phyloP scores from a whole-genome alignment of 306 rosid genomes.

The Leucaena leucocephala region DNA sequence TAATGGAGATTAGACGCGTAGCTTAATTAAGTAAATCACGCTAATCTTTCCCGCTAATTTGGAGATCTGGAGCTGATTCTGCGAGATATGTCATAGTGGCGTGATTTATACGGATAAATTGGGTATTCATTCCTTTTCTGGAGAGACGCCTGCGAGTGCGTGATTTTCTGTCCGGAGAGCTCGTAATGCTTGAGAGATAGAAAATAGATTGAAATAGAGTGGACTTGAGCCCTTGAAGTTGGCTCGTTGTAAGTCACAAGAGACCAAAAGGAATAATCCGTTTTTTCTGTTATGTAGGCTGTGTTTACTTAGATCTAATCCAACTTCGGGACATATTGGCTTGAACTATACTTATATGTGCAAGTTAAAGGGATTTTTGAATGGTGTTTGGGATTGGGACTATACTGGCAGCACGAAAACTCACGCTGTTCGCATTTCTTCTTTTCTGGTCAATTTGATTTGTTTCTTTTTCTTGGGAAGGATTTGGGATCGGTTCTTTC shows the following conservation, averaged over 20 bases:
- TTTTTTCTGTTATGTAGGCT: background rate
- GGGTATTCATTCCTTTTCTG: slow-evolving; percentile 22
- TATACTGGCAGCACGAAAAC: background rate
- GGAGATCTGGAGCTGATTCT: slow-evolving; percentile 44
- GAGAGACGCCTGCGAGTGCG: background rate
- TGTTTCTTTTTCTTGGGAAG: background rate
- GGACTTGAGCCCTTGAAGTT: slow-evolving; percentile 25
- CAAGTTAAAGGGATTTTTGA: background rate
- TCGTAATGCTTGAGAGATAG: background rate
- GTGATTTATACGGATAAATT: slow-evolving; percentile 17
- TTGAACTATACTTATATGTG: background rate
- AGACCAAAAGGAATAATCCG: background rate
- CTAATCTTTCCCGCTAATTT: slow-evolving; percentile 13
- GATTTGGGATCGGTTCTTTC: slow-evolving; percentile 13
- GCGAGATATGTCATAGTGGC: slow-evolving; percentile 9
- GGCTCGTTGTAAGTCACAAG: slow-evolving; percentile 18
- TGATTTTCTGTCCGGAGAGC: background rate
- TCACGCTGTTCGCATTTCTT: background rate
- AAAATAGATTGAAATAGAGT: slow-evolving; percentile 31
- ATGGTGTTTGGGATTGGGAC: slow-evolving; percentile 5
- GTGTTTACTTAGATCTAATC: slow-evolving; percentile 34
- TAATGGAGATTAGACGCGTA: slow-evolving; percentile 4
- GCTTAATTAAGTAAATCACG: slow-evolving; percentile 18
- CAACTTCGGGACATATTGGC: slow-evolving; percentile 23
- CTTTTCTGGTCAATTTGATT: background rate